phyloP scores from a whole-genome alignment of 177 flowering plant genomes.

The Tripterygium wilfordii region DNA sequence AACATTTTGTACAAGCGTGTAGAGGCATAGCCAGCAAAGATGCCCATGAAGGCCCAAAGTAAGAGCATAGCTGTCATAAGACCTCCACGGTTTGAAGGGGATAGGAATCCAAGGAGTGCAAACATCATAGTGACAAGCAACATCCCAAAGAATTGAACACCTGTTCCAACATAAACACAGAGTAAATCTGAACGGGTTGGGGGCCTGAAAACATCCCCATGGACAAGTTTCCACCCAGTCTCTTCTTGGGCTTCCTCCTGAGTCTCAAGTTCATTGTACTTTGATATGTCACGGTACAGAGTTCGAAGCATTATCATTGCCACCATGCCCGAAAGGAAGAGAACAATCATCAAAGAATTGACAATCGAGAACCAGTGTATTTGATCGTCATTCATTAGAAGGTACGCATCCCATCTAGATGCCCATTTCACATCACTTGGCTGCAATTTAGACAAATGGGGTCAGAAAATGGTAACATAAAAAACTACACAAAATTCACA shows the following conservation, averaged over 20 bases:
- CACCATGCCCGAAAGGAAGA: slow-evolving; percentile 63
- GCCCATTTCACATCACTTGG: slow-evolving; percentile 61
- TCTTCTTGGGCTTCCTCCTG: slow-evolving; percentile 69
- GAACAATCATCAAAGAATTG: slow-evolving; percentile 60
- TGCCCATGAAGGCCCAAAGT: slow-evolving; percentile 60
- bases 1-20: slow-evolving; percentile 51
- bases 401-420: slow-evolving; percentile 57
- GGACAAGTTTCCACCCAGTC: slow-evolving; percentile 64
- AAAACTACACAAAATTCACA: background rate
- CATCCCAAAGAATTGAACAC: slow-evolving; percentile 59
- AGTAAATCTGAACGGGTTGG: slow-evolving; percentile 45
- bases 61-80: slow-evolving; percentile 67
- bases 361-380: slow-evolving; percentile 60
- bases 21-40: slow-evolving; percentile 53
- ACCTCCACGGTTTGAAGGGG: slow-evolving; percentile 61
- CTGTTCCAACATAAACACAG: slow-evolving; percentile 55
- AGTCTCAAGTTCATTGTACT: slow-evolving; percentile 58
- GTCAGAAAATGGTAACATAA: too few species aligned
- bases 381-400: slow-evolving; percentile 48
- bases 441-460: slow-evolving; percentile 10
- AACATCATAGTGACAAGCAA: slow-evolving; percentile 49
- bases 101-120: slow-evolving; percentile 51
- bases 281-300: slow-evolving; percentile 60
- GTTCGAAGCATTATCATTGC: slow-evolving; percentile 72
- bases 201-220: slow-evolving; percentile 62